Conservation (phyloP, 768 basidiomycete genomes). For the Tephrocybe sp. region DNA sequence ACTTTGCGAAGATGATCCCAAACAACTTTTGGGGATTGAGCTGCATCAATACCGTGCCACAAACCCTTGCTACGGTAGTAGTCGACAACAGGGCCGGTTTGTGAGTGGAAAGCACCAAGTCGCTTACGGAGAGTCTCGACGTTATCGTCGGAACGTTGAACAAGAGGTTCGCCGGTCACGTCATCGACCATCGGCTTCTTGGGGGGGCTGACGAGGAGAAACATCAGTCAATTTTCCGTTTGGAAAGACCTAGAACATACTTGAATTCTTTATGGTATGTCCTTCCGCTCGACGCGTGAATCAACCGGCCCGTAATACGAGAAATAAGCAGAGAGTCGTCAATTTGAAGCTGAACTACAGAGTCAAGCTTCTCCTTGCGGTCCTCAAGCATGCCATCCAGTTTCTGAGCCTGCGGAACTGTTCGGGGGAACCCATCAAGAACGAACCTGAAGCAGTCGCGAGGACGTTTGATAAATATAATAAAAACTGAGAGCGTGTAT, state of each 20-base stretch:
- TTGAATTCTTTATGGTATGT: slow-evolving; percentile 95
- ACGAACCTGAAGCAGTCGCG: slow-evolving; percentile 73
- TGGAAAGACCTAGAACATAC: slow-evolving; percentile 46
- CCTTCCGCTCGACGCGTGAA: slow-evolving; percentile 87
- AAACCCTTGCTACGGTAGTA: slow-evolving; percentile 93
- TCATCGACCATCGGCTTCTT: slow-evolving; percentile 96
- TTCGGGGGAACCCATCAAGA: slow-evolving; percentile 98
- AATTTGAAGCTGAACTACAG: slow-evolving; percentile 90
- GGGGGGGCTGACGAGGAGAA: slow-evolving; percentile 77
- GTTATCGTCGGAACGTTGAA: slow-evolving; percentile 98
- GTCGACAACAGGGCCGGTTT: slow-evolving; percentile 94
- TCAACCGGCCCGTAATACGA: slow-evolving; percentile 93
- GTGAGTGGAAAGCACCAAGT: slow-evolving; percentile 83
- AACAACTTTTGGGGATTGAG: slow-evolving; percentile 89
- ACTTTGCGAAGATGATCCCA: slow-evolving; percentile 80
- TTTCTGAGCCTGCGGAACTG: slow-evolving; percentile 94
- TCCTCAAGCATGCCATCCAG: slow-evolving; percentile 85
- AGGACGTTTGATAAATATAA: slow-evolving; percentile 15
- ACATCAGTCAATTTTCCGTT: slow-evolving; percentile 11
- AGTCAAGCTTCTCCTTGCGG: slow-evolving; percentile 87
- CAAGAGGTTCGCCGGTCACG: slow-evolving; percentile 90
- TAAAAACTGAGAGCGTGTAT: background rate
- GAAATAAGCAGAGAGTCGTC: slow-evolving; percentile 95
- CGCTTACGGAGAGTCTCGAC: slow-evolving; percentile 93
- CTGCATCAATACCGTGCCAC: slow-evolving; percentile 90